Conservation (phyloP, 345 rosid species). For the Citrus glauca region DNA sequence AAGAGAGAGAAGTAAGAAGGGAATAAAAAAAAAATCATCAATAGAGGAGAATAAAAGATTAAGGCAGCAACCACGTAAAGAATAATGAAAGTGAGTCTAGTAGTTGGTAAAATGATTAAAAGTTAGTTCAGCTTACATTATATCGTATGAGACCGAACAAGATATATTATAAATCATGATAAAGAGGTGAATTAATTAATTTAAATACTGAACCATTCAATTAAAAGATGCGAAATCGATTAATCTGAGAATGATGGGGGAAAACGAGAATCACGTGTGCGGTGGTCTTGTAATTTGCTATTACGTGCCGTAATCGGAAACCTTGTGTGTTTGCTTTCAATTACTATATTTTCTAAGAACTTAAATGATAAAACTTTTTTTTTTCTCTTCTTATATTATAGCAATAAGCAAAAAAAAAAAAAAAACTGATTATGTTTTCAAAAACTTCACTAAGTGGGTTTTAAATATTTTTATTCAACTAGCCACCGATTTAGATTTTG, state of each 20-base stretch:
- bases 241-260: background rate
- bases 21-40: background rate
- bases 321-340: background rate
- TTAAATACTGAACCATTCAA: too few species aligned
- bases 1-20: background rate
- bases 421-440: too few species aligned
- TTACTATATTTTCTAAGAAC: background rate
- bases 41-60: background rate
- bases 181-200: background rate
- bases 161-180: background rate
- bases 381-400: too few species aligned
- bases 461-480: too few species aligned
- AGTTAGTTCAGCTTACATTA: background rate
- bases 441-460: too few species aligned
- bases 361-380: background rate
- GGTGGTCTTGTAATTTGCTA: background rate
- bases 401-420: too few species aligned
- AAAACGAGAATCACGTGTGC: background rate
- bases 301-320: background rate
- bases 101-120: background rate
- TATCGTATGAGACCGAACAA: background rate
- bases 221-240: background rate
- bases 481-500: too few species aligned
- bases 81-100: background rate
- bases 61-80: background rate